These are phyloP conservation scores for Penicillium sp. DNA, from an alignment of 2,329 filamentous ascomycete genomes.

Conservation along the genomic window DNA sequence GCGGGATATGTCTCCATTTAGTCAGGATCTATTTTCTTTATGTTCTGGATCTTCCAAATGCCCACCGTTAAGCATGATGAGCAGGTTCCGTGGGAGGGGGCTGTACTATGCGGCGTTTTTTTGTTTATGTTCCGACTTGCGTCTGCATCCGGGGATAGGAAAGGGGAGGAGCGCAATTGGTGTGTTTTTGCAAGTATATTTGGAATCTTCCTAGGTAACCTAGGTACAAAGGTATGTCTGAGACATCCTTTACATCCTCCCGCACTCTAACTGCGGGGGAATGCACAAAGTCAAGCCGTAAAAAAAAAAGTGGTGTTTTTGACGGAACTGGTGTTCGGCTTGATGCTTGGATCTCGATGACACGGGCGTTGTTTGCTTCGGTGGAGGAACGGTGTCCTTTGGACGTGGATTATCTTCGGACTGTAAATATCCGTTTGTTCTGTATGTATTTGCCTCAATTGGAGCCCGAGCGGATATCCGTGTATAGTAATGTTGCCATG, in stretches of 20 bases:
- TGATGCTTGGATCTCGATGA: not conserved
- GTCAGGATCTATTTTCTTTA: not conserved
- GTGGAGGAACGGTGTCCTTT: not conserved
- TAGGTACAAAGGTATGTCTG: not conserved
- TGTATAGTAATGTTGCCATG: not conserved
- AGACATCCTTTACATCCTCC: not conserved
- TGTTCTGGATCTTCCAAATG: slow-evolving; percentile 1
- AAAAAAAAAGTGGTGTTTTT: slow-evolving; percentile 2
- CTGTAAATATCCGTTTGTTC: slow-evolving; percentile 4
- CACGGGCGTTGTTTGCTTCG: not conserved
- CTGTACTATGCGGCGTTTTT: slow-evolving; percentile 24
- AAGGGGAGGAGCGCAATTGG: not conserved
- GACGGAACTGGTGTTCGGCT: not conserved
- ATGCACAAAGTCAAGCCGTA: slow-evolving; percentile 4
- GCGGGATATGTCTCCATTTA: not conserved
- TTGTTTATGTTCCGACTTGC: slow-evolving; percentile 7
- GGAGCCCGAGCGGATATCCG: not conserved
- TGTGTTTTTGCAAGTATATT: slow-evolving; percentile 2
- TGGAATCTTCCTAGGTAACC: not conserved
- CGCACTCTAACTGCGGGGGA: not conserved
- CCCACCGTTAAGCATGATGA: slow-evolving; percentile 13
- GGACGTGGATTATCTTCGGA: not conserved
- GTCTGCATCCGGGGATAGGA: slow-evolving; percentile 17
- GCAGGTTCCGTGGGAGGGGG: slow-evolving; percentile 5
- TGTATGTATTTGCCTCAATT: slow-evolving; percentile 6